These are phyloP conservation scores for Yamadazyma songkhlaensis DNA, from an alignment of 1,139 yeast species.

Conservation along the genomic window DNA sequence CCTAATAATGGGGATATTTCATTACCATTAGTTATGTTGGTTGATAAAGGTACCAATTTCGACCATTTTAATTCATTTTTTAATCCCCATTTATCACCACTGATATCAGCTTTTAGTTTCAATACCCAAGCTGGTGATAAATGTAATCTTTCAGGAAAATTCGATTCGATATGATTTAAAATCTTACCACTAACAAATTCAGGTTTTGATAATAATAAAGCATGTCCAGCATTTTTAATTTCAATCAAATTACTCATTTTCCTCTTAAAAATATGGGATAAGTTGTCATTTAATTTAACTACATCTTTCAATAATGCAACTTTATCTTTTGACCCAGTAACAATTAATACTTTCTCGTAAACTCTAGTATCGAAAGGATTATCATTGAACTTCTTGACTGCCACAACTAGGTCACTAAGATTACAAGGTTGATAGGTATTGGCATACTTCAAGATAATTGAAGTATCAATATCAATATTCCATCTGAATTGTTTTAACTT, in stretches of 20 bases:
- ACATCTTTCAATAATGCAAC: slow-evolving; percentile 49
- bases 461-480: slow-evolving; percentile 65
- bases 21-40: slow-evolving; percentile 28
- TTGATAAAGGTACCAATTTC: slow-evolving; percentile 49
- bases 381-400: slow-evolving; percentile 36
- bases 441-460: slow-evolving; percentile 52
- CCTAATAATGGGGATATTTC: slow-evolving; percentile 56
- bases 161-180: slow-evolving; percentile 53
- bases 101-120: slow-evolving; percentile 55
- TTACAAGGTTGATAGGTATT: slow-evolving; percentile 46
- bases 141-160: slow-evolving; percentile 46
- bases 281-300: slow-evolving; percentile 21
- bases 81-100: slow-evolving; percentile 76
- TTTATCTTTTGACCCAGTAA: slow-evolving; percentile 58
- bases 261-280: slow-evolving; percentile 24
- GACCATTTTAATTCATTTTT: slow-evolving; percentile 76
- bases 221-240: slow-evolving; percentile 63
- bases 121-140: slow-evolving; percentile 66
- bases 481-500: slow-evolving; percentile 63
- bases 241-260: slow-evolving; percentile 33
- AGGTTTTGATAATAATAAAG: slow-evolving; percentile 61
- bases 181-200: slow-evolving; percentile 63
- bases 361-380: slow-evolving; percentile 27
- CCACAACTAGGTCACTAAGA: slow-evolving; percentile 41
- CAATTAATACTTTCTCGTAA: slow-evolving; percentile 45